phyloP scores from a whole-genome alignment of 768 basidiomycete genomes.

The Agaricus subrufescens region DNA sequence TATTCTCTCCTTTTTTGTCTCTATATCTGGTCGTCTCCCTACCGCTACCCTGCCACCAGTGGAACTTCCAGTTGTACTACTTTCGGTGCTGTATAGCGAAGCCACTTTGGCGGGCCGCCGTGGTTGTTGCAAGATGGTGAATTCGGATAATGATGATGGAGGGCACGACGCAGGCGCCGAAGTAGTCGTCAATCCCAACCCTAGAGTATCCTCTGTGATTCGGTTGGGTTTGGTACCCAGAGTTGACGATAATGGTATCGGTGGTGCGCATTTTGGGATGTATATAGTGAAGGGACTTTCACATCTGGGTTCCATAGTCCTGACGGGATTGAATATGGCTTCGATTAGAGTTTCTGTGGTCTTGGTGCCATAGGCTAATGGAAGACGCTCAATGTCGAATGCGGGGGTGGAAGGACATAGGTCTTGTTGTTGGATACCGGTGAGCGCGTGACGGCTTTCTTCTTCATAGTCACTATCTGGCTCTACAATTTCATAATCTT shows the following conservation, averaged over 20 bases:
- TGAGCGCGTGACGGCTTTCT: too few relatives aligned
- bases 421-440: not conserved
- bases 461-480: too few relatives aligned
- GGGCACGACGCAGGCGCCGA: not conserved
- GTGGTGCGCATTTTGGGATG: conserved; percentile 17
- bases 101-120: not conserved
- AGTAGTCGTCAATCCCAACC: not conserved
- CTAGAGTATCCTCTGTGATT: too few relatives aligned
- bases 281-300: conserved; percentile 41
- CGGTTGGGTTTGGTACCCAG: too few relatives aligned
- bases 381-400: conserved; percentile 41
- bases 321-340: conserved; percentile 71
- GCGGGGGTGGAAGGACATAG: conserved; percentile 7
- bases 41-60: too few relatives aligned
- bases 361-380: conserved; percentile 51
- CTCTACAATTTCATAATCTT: not conserved
- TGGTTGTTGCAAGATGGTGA: too few relatives aligned
- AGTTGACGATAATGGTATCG: too few relatives aligned
- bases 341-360: conserved; percentile 75
- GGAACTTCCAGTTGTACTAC: conserved; percentile 18
- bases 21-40: too few relatives aligned
- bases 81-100: conserved; percentile 14
- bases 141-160: too few relatives aligned
- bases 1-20: too few relatives aligned
- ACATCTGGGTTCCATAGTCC: conserved; percentile 32